Evolutionary conservation across 2,329 filamentous ascomycete genomes (phyloP), one percentile per base, ranked within the genome.

Genomic region (Fusarium sp.): DNA sequence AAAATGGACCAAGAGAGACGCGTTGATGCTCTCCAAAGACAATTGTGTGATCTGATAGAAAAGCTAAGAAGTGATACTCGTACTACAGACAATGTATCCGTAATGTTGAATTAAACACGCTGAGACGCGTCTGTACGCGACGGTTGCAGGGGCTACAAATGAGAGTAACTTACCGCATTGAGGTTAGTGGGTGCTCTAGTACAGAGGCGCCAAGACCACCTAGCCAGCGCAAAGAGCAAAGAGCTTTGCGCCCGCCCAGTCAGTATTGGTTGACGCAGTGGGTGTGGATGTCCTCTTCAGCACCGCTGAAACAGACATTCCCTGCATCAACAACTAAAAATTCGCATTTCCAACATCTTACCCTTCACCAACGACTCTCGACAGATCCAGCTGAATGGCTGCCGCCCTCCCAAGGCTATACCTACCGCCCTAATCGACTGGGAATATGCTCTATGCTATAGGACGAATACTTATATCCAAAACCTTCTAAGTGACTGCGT

Each of bases 371-470:
- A 31, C 49, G 35, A 46, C 42, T 39, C 47, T 33, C 36, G 35
- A 47, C 25, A 36, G n/a, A 41, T 29, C 56, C 42, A 71, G 56
- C 69, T 71, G 67, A 66, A 77, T 77, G 75, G 74, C 68, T 68
- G 56, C 61, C 54, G 65, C 46, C 55, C 60, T 61, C 49, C 50
- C 46, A 62, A 67, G 45, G 36, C 50, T 63, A 65, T 60, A 75
- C 58, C 58, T 68, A 71, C 62, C 61, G 25, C 72, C 66, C 46
- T 70, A 54, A 65, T 49, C 42, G 38, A 44, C 56, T 65, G 60
- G 60, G 70, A 71, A 69, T 66, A 70, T 77, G 76, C 73, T 58
- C 50, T 38, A 61, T 77, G 76, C 73, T 56, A 41, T 22, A 67
- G 62, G n/a, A 65, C 66, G 54, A 44, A 55, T 44, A 33, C 59